Evolutionary conservation across 192 early-diverging fungal genomes (phyloP).

Genomic region (Mortierella alpina): DNA sequence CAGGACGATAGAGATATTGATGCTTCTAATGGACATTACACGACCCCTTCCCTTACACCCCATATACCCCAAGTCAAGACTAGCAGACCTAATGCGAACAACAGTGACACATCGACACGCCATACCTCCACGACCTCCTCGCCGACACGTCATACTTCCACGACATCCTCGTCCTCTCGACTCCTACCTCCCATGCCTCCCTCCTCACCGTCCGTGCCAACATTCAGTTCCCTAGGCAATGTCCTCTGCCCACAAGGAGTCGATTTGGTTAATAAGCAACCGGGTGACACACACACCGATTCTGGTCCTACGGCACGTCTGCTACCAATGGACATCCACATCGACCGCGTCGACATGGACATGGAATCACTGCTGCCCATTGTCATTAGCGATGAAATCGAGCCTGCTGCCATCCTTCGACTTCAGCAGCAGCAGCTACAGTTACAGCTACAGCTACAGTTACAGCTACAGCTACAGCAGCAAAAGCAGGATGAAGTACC

Average conservation of each 20-base stretch:
- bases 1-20: no score
- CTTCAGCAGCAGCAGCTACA: constrained; percentile 1
- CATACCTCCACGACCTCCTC: neutral
- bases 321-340: constrained; percentile 18
- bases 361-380: constrained; percentile 22
- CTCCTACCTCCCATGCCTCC: neutral
- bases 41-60: no score
- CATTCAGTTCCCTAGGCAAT: neutral
- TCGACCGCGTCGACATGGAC: constrained; percentile 27
- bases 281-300: neutral
- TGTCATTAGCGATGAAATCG: constrained; percentile 28
- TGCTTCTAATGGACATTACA: no score
- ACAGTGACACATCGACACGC: no score
- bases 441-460: neutral
- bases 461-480: neutral
- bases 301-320: neutral
- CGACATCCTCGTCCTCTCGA: neutral
- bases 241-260: no score
- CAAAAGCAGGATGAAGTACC: neutral
- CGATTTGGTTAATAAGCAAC: no score
- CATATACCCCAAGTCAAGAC: no score
- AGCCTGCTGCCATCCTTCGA: neutral
- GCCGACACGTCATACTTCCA: neutral
- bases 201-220: neutral
- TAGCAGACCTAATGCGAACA: no score